Percentiles rank a stretch among this genome's conserved stretches.
These are phyloP conservation scores for Pleurotus eryngii DNA, from an alignment of 768 basidiomycete species.

Conservation along the genomic window DNA sequence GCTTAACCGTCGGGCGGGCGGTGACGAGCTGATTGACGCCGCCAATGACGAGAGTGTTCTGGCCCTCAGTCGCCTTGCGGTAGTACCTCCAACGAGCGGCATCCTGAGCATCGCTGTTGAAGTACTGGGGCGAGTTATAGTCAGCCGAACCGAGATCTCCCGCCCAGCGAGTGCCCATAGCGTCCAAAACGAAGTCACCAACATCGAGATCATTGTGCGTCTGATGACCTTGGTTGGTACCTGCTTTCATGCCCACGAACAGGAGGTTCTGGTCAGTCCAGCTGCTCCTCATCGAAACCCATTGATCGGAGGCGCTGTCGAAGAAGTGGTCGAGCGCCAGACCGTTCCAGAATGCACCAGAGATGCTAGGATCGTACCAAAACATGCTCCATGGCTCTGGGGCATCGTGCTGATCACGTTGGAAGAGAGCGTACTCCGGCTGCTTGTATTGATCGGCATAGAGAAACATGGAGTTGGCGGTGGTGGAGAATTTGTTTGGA, in stretches of 20 bases:
- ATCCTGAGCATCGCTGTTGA: slow-evolving; percentile 66
- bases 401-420: slow-evolving; percentile 84
- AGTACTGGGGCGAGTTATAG: slow-evolving; percentile 75
- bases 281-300: slow-evolving; percentile 88
- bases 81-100: slow-evolving; percentile 87
- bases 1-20: slow-evolving; percentile 58
- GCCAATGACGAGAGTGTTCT: slow-evolving; percentile 86
- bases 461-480: slow-evolving; percentile 84
- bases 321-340: slow-evolving; percentile 83
- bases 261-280: slow-evolving; percentile 88
- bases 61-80: slow-evolving; percentile 94
- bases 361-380: slow-evolving; percentile 86
- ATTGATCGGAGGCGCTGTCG: slow-evolving; percentile 65
- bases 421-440: slow-evolving; percentile 80
- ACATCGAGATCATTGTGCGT: slow-evolving; percentile 93
- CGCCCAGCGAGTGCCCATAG: slow-evolving; percentile 89
- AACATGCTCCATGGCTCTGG: slow-evolving; percentile 84
- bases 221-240: slow-evolving; percentile 77
- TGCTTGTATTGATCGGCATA: slow-evolving; percentile 67
- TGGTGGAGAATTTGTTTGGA: slow-evolving; percentile 93
- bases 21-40: slow-evolving; percentile 77
- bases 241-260: slow-evolving; percentile 88
- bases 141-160: slow-evolving; percentile 92
- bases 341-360: slow-evolving; percentile 92
- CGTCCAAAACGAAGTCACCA: slow-evolving; percentile 95